phyloP scores from a whole-genome alignment of 164 flowering plant species.

The Vitis rotundifolia region DNA sequence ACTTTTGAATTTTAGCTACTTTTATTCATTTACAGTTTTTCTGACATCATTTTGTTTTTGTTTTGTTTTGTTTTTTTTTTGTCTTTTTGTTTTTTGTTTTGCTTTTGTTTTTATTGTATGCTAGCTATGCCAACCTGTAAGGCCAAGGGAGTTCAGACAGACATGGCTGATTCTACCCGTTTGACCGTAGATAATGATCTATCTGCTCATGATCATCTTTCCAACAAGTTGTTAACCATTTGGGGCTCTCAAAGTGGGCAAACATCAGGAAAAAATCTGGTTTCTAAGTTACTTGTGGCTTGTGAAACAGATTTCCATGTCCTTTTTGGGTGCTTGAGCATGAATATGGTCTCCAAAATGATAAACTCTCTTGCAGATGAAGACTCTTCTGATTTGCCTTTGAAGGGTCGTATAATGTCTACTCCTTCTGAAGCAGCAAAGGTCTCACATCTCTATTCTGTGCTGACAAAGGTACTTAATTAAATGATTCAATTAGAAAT shows the following conservation, averaged over 20 bases:
- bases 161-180: constrained; percentile 23
- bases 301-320: constrained; percentile 62
- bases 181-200: constrained; percentile 13
- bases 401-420: constrained; percentile 15
- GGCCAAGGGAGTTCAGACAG: constrained; percentile 76
- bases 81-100: constrained; percentile 13
- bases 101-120: constrained; percentile 13
- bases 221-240: constrained; percentile 47
- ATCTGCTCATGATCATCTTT: constrained; percentile 21
- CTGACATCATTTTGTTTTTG: background rate
- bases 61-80: background rate
- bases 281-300: constrained; percentile 55
- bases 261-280: constrained; percentile 39
- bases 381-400: constrained; percentile 22
- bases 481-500: background rate
- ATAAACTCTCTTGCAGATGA: constrained; percentile 21
- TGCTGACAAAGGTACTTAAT: constrained; percentile 56
- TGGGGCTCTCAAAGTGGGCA: constrained; percentile 47
- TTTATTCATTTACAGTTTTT: background rate
- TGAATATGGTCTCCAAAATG: constrained; percentile 28
- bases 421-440: constrained; percentile 57
- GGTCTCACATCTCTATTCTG: constrained; percentile 46
- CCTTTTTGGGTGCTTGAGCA: constrained; percentile 54
- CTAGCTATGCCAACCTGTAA: constrained; percentile 35
- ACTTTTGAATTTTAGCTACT: background rate